Evolutionary conservation across 139 green algal genomes (phyloP).

Genomic region (Spirogloea muscicola): DNA sequence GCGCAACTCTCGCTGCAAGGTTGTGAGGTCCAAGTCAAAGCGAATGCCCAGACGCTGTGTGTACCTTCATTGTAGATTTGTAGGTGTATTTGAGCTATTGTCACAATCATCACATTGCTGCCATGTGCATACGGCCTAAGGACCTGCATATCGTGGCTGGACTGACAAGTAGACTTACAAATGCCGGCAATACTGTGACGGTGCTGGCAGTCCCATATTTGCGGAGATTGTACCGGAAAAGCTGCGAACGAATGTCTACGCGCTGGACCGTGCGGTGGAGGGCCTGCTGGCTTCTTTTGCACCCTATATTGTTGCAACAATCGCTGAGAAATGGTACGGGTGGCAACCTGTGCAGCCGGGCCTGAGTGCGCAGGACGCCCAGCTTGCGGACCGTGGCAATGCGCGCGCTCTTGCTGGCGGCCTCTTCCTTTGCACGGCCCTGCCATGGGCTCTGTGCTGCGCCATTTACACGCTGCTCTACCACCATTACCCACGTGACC

Average conservation of each 20-base stretch:
- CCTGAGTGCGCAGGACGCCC: too few relatives aligned
- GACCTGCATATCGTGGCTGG: not conserved
- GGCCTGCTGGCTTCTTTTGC: conserved; percentile 37
- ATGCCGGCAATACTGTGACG: too few relatives aligned
- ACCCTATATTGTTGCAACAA: conserved; percentile 19
- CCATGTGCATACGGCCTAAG: not conserved
- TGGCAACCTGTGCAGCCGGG: too few relatives aligned
- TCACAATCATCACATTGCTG: not conserved
- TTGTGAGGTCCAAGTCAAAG: too few relatives aligned
- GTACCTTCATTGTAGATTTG: not conserved
- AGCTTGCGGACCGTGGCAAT: conserved; percentile 16
- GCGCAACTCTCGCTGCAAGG: too few relatives aligned
- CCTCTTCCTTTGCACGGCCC: conserved; percentile 10
- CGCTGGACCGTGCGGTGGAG: conserved; percentile 74
- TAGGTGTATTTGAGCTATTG: not conserved
- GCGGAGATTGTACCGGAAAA: conserved; percentile 76
- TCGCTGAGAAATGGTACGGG: conserved; percentile 26
- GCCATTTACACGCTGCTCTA: conserved; percentile 40
- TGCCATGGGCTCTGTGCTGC: conserved; percentile 37
- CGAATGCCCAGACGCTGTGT: not conserved
- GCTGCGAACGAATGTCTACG: conserved; percentile 68
- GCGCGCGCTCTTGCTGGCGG: conserved; percentile 17
- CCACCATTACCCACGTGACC: conserved; percentile 26
- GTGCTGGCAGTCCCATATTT: conserved; percentile 79
- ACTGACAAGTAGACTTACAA: too few relatives aligned